These are phyloP conservation scores for Neurospora sublineolata DNA, from an alignment of 495 filamentous ascomycete genomes.

Conservation along the genomic window DNA sequence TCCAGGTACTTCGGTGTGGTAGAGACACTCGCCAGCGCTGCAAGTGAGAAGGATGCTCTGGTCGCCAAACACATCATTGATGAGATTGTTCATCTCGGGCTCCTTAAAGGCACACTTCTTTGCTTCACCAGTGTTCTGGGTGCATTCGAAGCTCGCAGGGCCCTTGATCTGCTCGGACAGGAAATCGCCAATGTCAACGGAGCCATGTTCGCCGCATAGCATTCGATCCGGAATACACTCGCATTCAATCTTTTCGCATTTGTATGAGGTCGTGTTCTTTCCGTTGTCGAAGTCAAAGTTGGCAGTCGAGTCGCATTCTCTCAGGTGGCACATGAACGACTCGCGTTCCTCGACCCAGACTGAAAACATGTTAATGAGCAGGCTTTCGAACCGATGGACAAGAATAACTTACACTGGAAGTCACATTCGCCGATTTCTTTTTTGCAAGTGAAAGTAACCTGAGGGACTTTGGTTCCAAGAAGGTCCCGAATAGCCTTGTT, in stretches of 20 bases:
- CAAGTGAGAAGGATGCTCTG: constrained; percentile 75
- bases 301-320: constrained; percentile 63
- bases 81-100: constrained; percentile 79
- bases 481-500: constrained; percentile 83
- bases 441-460: constrained; percentile 88
- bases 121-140: constrained; percentile 46
- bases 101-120: constrained; percentile 74
- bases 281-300: constrained; percentile 45
- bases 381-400: background rate
- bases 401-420: constrained; percentile 65
- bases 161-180: constrained; percentile 67
- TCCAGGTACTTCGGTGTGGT: constrained; percentile 83
- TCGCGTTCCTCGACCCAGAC: constrained; percentile 90
- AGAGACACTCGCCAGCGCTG: constrained; percentile 80
- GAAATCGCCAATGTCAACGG: constrained; percentile 86
- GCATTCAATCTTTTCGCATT: constrained; percentile 74
- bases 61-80: constrained; percentile 81
- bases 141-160: constrained; percentile 69
- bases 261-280: constrained; percentile 72
- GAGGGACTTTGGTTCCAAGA: constrained; percentile 69
- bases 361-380: constrained; percentile 32
- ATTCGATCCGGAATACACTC: constrained; percentile 83
- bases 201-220: constrained; percentile 83
- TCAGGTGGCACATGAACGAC: constrained; percentile 89
- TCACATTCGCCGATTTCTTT: constrained; percentile 64